phyloP scores from a whole-genome alignment of 2,329 filamentous ascomycete genomes.

The Emericellopsis atlantica region DNA sequence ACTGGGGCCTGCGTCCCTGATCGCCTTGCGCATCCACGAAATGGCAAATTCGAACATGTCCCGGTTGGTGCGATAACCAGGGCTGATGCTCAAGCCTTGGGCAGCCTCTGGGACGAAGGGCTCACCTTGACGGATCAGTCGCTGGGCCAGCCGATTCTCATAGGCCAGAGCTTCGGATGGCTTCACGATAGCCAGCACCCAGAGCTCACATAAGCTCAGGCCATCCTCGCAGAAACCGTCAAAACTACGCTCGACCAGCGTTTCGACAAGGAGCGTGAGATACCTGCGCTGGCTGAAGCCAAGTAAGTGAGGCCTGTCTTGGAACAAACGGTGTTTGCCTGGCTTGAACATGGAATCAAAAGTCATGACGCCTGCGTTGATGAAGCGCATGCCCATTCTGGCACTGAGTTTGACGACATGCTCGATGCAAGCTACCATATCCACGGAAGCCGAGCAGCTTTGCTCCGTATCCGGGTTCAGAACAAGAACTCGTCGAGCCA shows the following conservation, averaged over 20 bases:
- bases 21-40: slow-evolving; percentile 33
- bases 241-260: slow-evolving; percentile 31
- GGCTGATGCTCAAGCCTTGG: slow-evolving; percentile 19
- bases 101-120: slow-evolving; percentile 28
- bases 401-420: slow-evolving; percentile 31
- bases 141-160: slow-evolving; percentile 35
- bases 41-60: slow-evolving; percentile 36
- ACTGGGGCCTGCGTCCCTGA: slow-evolving; percentile 24
- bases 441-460: slow-evolving; percentile 6
- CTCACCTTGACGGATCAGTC: slow-evolving; percentile 26
- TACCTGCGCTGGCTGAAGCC: slow-evolving; percentile 27
- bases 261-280: slow-evolving; percentile 36
- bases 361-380: slow-evolving; percentile 28
- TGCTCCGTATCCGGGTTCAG: slow-evolving; percentile 4
- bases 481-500: slow-evolving; percentile 26
- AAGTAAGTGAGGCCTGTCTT: slow-evolving; percentile 24
- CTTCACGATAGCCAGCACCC: slow-evolving; percentile 38
- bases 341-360: slow-evolving; percentile 30
- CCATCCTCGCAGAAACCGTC: slow-evolving; percentile 32
- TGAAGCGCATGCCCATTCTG: slow-evolving; percentile 29
- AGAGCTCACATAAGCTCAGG: slow-evolving; percentile 35
- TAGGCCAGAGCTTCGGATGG: slow-evolving; percentile 31
- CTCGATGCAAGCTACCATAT: slow-evolving; percentile 24
- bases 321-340: slow-evolving; percentile 38
- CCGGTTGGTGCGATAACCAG: slow-evolving; percentile 35